phyloP scores from a whole-genome alignment of 805 yeast species.

The Yamadazyma scolyti region DNA sequence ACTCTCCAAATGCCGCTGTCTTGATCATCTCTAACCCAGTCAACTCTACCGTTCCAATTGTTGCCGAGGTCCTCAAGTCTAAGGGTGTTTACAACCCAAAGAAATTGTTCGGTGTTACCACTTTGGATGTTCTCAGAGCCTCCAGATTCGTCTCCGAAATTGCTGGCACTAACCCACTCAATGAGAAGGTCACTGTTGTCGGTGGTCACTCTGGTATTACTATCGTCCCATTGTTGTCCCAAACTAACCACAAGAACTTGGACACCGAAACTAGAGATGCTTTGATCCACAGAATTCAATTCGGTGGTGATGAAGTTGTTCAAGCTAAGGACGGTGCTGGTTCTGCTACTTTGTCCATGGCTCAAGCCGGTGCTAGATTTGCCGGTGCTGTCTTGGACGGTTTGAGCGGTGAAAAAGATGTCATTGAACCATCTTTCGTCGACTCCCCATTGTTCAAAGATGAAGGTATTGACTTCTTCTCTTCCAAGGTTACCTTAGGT shows the following conservation, averaged over 20 bases:
- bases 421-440: slow-evolving; percentile 67
- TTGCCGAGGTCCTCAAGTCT: slow-evolving; percentile 84
- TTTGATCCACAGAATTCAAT: slow-evolving; percentile 84
- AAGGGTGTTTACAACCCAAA: slow-evolving; percentile 87
- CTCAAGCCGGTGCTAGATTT: slow-evolving; percentile 83
- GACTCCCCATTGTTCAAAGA: slow-evolving; percentile 77
- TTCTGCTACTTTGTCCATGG: slow-evolving; percentile 91
- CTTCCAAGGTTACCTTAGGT: slow-evolving; percentile 91
- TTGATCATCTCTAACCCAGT: slow-evolving; percentile 91
- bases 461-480: slow-evolving; percentile 96
- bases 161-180: slow-evolving; percentile 69
- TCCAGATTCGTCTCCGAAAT: slow-evolving; percentile 74
- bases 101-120: slow-evolving; percentile 93
- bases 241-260: slow-evolving; percentile 64
- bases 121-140: slow-evolving; percentile 87
- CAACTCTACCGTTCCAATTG: slow-evolving; percentile 96
- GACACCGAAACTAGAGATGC: slow-evolving; percentile 36
- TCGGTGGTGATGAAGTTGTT: slow-evolving; percentile 95
- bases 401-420: slow-evolving; percentile 58
- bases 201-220: slow-evolving; percentile 98
- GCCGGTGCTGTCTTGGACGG: slow-evolving; percentile 64
- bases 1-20: slow-evolving; percentile 80
- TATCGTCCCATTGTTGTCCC: slow-evolving; percentile 89
- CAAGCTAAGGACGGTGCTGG: slow-evolving; percentile 94
- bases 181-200: slow-evolving; percentile 79